These are phyloP conservation scores for Skeletonema marinoi DNA, from an alignment of 108 stramenopile species.

Conservation along the genomic window DNA sequence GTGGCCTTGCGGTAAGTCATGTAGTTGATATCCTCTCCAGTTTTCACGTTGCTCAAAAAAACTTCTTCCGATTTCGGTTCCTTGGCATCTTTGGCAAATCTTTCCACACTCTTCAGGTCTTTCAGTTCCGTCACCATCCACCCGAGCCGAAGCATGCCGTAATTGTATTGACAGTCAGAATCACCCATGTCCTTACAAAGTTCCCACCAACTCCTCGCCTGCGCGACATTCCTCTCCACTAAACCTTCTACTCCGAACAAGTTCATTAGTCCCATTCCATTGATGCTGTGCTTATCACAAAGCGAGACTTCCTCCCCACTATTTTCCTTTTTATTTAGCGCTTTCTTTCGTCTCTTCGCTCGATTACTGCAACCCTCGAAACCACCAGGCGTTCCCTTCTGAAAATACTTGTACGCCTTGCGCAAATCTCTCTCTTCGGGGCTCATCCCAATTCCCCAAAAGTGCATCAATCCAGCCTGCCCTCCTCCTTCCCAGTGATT, in stretches of 20 bases:
- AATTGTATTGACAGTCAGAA: constrained; percentile 78
- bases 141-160: constrained; percentile 84
- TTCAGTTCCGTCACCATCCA: constrained; percentile 74
- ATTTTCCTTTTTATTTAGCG: constrained; percentile 15
- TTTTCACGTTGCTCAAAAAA: neutral
- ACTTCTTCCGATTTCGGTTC: neutral
- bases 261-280: constrained; percentile 80
- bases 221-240: constrained; percentile 50
- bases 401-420: constrained; percentile 65
- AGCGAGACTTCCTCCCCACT: constrained; percentile 28
- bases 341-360: constrained; percentile 25
- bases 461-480: constrained; percentile 72
- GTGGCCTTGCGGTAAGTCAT: constrained; percentile 18
- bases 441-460: constrained; percentile 77
- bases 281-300: constrained; percentile 70
- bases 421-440: constrained; percentile 51
- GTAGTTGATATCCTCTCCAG: constrained; percentile 31
- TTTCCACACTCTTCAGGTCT: constrained; percentile 12
- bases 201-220: constrained; percentile 68
- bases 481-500: constrained; percentile 82
- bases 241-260: constrained; percentile 66
- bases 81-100: constrained; percentile 10
- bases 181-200: constrained; percentile 74
- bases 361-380: constrained; percentile 58
- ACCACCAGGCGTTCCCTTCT: constrained; percentile 65